A percentile compares a stretch with the other conserved stretches of the same genome.
phyloP scores from a whole-genome alignment of 768 basidiomycete genomes.

The Termitomyces bulborhizus region DNA sequence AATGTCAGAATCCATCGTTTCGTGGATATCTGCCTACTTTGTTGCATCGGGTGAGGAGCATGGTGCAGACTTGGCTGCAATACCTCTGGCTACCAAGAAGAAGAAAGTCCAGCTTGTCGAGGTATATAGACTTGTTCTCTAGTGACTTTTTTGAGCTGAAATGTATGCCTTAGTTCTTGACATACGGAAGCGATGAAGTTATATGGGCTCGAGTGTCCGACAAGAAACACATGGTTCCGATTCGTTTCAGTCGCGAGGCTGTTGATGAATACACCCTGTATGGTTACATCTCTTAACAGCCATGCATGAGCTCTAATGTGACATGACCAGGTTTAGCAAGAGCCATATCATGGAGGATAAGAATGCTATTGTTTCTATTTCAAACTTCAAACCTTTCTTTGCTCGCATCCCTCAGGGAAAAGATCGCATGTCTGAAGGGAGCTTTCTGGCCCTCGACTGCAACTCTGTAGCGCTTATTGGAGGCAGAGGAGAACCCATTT shows the following conservation, averaged over 20 bases:
- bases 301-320: too few species aligned
- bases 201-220: conserved; percentile 67
- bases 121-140: conserved; percentile 23
- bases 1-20: conserved; percentile 32
- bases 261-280: conserved; percentile 35
- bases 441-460: conserved; percentile 52
- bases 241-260: conserved; percentile 51
- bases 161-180: conserved; percentile 42
- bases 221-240: conserved; percentile 40
- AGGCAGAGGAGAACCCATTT: conserved; percentile 35
- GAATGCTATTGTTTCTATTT: conserved; percentile 41
- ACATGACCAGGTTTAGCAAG: conserved; percentile 12
- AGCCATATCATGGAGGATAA: conserved; percentile 38
- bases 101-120: conserved; percentile 54
- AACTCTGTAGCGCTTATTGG: conserved; percentile 36
- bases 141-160: background rate
- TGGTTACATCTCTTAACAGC: conserved; percentile 7
- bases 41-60: conserved; percentile 41
- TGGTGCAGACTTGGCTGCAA: conserved; percentile 36
- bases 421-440: conserved; percentile 30
- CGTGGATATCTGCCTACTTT: conserved; percentile 58
- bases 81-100: conserved; percentile 25
- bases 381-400: conserved; percentile 44
- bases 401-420: conserved; percentile 43
- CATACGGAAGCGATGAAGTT: conserved; percentile 37